phyloP scores from a whole-genome alignment of 2,329 filamentous ascomycete species.

The Aulographum hederae region DNA sequence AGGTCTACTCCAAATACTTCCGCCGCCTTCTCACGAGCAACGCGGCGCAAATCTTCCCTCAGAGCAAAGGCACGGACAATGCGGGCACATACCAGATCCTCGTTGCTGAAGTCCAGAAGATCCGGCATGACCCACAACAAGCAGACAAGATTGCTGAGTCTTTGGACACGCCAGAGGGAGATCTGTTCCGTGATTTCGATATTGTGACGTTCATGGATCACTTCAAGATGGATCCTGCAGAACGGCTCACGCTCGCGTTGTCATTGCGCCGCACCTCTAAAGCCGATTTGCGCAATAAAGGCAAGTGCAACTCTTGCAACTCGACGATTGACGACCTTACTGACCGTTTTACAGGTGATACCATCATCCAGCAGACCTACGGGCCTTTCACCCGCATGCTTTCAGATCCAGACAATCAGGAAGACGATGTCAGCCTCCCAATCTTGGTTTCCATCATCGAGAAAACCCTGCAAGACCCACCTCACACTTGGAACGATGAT shows the following conservation, averaged over 20 bases:
- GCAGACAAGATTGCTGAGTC: constrained; percentile 84
- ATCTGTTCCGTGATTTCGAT: constrained; percentile 91
- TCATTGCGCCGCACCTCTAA: constrained; percentile 75
- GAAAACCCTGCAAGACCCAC: constrained; percentile 71
- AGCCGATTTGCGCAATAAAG: constrained; percentile 73
- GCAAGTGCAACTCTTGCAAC: constrained; percentile 28
- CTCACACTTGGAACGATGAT: constrained; percentile 65
- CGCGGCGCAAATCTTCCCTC: constrained; percentile 78
- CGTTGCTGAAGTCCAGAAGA: constrained; percentile 68
- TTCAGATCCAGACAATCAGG: constrained; percentile 34
- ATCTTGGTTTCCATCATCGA: constrained; percentile 71
- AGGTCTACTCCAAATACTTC: constrained; percentile 93
- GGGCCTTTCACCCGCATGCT: no score
- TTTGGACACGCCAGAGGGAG: constrained; percentile 76
- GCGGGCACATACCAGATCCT: constrained; percentile 72
- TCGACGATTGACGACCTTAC: constrained; percentile 1
- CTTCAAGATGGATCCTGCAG: constrained; percentile 77
- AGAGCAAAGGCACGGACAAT: constrained; percentile 54
- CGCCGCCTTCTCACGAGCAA: constrained; percentile 81
- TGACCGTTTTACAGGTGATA: no score
- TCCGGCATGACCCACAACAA: constrained; percentile 63
- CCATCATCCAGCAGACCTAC: no score
- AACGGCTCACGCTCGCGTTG: constrained; percentile 73
- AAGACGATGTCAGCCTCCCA: constrained; percentile 44
- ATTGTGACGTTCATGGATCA: constrained; percentile 91